A percentile compares a stretch with the other conserved stretches of the same genome.
phyloP scores from a whole-genome alignment of 495 filamentous ascomycete species.

The Podospora didyma region DNA sequence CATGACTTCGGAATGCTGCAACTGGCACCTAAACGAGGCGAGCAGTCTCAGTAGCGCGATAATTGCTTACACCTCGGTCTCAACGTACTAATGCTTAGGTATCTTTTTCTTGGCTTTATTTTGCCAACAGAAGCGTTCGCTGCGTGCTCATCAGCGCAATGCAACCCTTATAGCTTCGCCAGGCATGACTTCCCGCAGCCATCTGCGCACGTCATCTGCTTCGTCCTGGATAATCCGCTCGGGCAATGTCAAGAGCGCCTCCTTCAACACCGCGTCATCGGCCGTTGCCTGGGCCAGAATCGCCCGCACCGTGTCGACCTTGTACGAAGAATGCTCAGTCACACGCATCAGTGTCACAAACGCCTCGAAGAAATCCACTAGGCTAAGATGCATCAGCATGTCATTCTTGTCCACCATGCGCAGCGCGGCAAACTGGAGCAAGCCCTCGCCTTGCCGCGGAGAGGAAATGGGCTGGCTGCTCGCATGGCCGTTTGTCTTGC shows the following conservation, averaged over 20 bases:
- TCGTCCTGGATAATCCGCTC: constrained; percentile 43
- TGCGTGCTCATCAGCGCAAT: constrained; percentile 14
- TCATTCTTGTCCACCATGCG: constrained; percentile 73
- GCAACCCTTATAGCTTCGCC: constrained; percentile 11
- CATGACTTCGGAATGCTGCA: no score
- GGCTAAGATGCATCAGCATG: constrained; percentile 71
- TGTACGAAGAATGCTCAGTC: constrained; percentile 35
- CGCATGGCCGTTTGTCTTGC: constrained; percentile 31
- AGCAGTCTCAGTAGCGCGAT: no score
- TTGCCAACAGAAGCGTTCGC: no score
- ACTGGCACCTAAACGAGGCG: no score
- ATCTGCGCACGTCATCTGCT: constrained; percentile 34
- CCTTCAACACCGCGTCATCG: constrained; percentile 36
- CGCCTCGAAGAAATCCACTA: constrained; percentile 73
- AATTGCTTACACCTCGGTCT: no score
- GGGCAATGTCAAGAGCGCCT: constrained; percentile 37
- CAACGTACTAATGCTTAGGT: no score
- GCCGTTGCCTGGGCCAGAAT: constrained; percentile 36
- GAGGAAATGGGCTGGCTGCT: background rate
- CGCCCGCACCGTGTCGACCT: constrained; percentile 35
- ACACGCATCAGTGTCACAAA: constrained; percentile 53
- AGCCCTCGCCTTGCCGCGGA: constrained; percentile 36
- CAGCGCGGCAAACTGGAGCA: constrained; percentile 71
- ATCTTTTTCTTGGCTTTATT: no score
- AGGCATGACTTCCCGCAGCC: constrained; percentile 35